Base-by-base conservation (phyloP, 371 early-diverging fungal species). In the Mucor piriformis region DNA sequence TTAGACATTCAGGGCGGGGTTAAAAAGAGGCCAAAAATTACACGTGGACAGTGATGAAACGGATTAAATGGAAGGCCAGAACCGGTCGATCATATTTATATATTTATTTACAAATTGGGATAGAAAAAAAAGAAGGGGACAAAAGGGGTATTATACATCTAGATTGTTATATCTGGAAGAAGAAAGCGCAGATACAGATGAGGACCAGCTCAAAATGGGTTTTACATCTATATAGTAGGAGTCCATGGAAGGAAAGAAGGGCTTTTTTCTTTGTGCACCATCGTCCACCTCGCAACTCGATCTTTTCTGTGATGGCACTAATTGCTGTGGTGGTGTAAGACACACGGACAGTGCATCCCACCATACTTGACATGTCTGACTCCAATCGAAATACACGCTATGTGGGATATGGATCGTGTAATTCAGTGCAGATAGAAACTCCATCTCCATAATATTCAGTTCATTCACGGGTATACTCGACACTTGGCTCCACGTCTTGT, bases 371-470 rank as follows among this genome's bases (percentile, higher is more conserved):
- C 76, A 76, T 53, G 66, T 69, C 3, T 44, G 34, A 8, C 61
- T 61, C 85, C 85, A 84, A 44, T 61, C 40, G 16, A 59, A 61
- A 56, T 74, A 85, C 20, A 72, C 59, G 12, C 65, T 44, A 8
- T 79, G 66, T 18, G 69, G 50, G 12, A 80, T 63, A 63, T 73
- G 73, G 20, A 82, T 64, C 25, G 69, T 65, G 53, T 85, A 83
- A 32, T 85, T 73, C 15, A 89, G 72, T 21, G 85, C 83, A 20
- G 75, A 65, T 56, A 88, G 59, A 54, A 89, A 90, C 66, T 91
- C 90, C 50, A 83, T 77, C 70, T 91, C 91, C 88, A 91, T 90
- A 11, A 82, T 84, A 53, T 85, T 83, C 27, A 91, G 68, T 68
- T 91, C 88, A 46, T 59, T 47, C 21, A 88, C 73, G 1, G 86